Evolutionary conservation across 1,284 basidiomycete genomes (phyloP), one percentile per base, ranked within the genome.

Genomic region (Erythrobasidium hasegawianum): DNA sequence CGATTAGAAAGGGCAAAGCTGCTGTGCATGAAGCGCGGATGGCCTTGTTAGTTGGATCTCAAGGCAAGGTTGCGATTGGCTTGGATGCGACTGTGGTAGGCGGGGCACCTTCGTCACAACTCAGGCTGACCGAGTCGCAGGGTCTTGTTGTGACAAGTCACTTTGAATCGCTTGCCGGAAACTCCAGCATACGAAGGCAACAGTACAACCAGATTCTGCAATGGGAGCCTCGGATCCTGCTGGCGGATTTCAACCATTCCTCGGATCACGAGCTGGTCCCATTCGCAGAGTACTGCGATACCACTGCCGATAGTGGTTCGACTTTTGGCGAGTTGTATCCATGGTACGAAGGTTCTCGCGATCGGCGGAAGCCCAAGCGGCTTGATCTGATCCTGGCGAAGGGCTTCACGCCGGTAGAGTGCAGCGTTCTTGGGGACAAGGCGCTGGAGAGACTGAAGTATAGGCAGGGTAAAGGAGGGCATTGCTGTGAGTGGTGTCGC

Each of bases 171-270:
- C 43, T 65, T 14, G 62, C 62, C 2, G 27, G 20, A 8, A 65
- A 55, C 39, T 55, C 22, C 26, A 39, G 24, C 5, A 53, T 29
- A 2, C 54, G 62, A 8, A 22, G 26, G 4, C 45, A 50, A n/a
- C 62, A 65, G 38, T 65, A 58, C 20, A 16, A 16, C 11, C 27
- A 53, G n/a, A 9, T 49, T 1, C 8, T 20, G 14, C 45, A 50
- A 4, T 9, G 24, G 9, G 2, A 7, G 29, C 8, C 41, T 22
- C 38, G n/a, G 4, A 40, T 65, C 20, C n/a, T 57, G 1, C 16
- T 65, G 14, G 62, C 29, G 5, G 62, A 65, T 41, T 65, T 65
- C 56, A 65, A 65, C 20, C 62, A 65, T 49, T 49, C 62, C 2
- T 29, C 41, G 1, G 57, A 65, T 38, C 11, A 16, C 13, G 62